phyloP scores from a whole-genome alignment of 73 alveolate species.

The Paramecium sexaurelia region DNA sequence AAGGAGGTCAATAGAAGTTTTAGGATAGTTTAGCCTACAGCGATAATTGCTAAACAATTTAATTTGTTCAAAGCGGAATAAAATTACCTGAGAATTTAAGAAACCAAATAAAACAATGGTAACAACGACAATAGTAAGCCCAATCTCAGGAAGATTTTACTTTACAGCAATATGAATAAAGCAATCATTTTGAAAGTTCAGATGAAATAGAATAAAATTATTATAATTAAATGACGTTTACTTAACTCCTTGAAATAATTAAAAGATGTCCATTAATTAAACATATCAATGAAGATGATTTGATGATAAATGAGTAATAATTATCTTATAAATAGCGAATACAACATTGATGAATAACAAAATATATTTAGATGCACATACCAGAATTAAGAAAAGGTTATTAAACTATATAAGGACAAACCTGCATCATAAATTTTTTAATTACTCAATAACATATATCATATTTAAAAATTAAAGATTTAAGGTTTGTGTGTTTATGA shows the following conservation, averaged over 20 bases:
- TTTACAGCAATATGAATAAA: not conserved
- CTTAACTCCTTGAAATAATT: not conserved
- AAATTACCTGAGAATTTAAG: not conserved
- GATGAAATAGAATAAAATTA: constrained; percentile 3
- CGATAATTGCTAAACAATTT: not conserved
- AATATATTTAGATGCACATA: not conserved
- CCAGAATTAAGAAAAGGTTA: not conserved
- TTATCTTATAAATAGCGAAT: not conserved
- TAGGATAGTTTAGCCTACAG: not conserved
- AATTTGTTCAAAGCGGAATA: not conserved
- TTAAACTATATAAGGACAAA: not conserved
- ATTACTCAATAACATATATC: not conserved
- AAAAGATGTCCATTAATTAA: not conserved
- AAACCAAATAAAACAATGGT: not conserved
- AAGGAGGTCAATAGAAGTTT: not conserved
- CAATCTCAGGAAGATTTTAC: not conserved
- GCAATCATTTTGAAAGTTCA: not conserved
- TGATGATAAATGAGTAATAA: not conserved
- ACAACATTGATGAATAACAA: not conserved
- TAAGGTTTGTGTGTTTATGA: not conserved
- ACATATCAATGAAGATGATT: not conserved
- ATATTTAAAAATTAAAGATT: not conserved
- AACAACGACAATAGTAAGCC: not conserved
- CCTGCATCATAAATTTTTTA: not conserved
- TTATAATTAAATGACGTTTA: not conserved